Evolutionary conservation across 2,329 filamentous ascomycete genomes (phyloP), one percentile per base, ranked within the genome.

Genomic region (Arthroderma sp.): DNA sequence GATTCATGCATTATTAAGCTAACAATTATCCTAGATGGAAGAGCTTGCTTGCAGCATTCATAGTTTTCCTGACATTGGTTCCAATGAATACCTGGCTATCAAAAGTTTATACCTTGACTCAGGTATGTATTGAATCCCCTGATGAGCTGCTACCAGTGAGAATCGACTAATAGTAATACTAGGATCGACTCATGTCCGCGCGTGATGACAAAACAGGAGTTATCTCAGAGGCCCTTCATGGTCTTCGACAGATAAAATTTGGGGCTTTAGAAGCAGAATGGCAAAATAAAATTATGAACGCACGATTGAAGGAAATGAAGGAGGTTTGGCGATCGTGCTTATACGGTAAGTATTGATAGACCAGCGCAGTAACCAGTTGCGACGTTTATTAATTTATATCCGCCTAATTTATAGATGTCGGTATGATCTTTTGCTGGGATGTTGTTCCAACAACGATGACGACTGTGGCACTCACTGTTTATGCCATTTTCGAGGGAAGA

Each of bases 381-480:
- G 31, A 5, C 8, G 15, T 21, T 13, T 91, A 54, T 90, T 91
- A 86, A 87, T 85, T 66, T 19, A n/a, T 37, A 0, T 35, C 11
- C n/a, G 5, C 25, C 33, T 17, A 51, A 51, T 25, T 31, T 11
- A 37, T n/a, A 91, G 70, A 78, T 89, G 71, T 54, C 6, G 51
- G 33, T n/a, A 54, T 54, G 51, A 54, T 54, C 17, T 54, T 54
- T 25, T 54, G 31, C 31, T 88, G 85, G 85, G 80, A 88, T 37
- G 76, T 83, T 17, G 86, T 84, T 41, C 87, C 87, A 0, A 81
- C 91, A 25, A 74, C 87, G 59, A 78, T 91, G 2, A 82, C 87
- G 4, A 86, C 85, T 4, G 80, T 84, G 5, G 84, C 86, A 0
- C 74, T 93, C 1, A 79, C 83, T 1, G 78, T 83, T 0, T 91